Base-by-base conservation (phyloP, 768 basidiomycete genomes). In the Psilocybe subaeruginosa region DNA sequence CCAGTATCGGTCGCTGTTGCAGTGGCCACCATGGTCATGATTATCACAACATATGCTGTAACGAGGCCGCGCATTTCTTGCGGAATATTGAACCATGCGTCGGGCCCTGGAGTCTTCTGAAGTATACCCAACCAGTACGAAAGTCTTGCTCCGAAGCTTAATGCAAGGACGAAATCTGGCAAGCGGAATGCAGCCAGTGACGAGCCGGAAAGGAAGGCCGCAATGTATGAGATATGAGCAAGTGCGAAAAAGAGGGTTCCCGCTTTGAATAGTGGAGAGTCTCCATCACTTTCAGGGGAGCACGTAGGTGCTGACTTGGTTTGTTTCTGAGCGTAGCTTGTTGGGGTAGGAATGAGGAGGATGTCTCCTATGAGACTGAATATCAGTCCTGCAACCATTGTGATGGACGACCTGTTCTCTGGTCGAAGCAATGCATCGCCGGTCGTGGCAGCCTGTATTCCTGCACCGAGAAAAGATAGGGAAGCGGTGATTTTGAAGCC, bases 1-100 rank as follows among this genome's bases (percentile, higher is more conserved):
- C 68, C 70, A 27, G 41, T 39, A 56, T 71, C 72, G 9, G 72
- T 70, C 17, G 68, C 70, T 23, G 67, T 71, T n/a, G 72, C 70
- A 17, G 65, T 66, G 5, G 64, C 68, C 35, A 71, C 69, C 69
- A 71, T 71, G 3, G 58, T 65, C 43, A 68, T 57, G 47, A 69
- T 67, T 17, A 71, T 66, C 2, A 57, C 48, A 6, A 69, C 57
- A 49, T 72, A 72, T 14, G 50, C 52, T 29, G 35, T 41, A 6
- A 72, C 66, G 19, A 68, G 61, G 5, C 52, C 31, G 8, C 31
- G 55, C 62, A 69, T 62, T 14, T 64, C 69, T 14, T 54, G 19
- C 49, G 67, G 68, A 4, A 71, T 62, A 31, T 56, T 29, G 53
- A 70, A 62, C 54, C 60, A 63, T 41, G 63, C 57, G 53, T 52